Conservation (phyloP, 1,284 basidiomycete genomes). For the Sanghuangporus weigelae region DNA sequence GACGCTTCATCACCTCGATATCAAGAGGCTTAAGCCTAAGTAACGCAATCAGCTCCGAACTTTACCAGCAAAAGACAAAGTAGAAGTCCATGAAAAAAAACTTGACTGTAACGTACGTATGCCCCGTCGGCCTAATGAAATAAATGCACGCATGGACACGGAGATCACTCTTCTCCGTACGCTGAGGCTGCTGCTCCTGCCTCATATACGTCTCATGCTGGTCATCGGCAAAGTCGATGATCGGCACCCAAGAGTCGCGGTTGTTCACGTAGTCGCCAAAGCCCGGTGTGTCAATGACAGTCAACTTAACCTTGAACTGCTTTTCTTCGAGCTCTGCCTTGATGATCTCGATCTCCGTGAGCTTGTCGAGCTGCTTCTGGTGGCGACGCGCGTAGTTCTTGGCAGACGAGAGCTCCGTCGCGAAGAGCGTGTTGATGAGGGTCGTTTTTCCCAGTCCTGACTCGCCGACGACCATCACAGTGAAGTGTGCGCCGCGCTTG, state of each 20-base stretch:
- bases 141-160: slow-evolving; percentile 97
- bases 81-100: slow-evolving; percentile 20
- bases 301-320: slow-evolving; percentile 98
- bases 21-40: slow-evolving; percentile 91
- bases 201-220: slow-evolving; percentile 99
- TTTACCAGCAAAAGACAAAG: not conserved
- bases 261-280: slow-evolving; percentile 99
- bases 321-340: slow-evolving; percentile 98
- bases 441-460: slow-evolving; percentile 94
- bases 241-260: slow-evolving; percentile 96
- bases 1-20: slow-evolving; percentile 98
- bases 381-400: slow-evolving; percentile 93
- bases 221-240: slow-evolving; percentile 99
- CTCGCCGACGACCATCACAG: slow-evolving; percentile 99
- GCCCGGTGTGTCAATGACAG: slow-evolving; percentile 97
- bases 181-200: slow-evolving; percentile 97
- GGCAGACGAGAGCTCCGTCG: slow-evolving; percentile 88
- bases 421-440: slow-evolving; percentile 98
- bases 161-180: slow-evolving; percentile 90
- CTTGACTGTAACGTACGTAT: slow-evolving; percentile 64
- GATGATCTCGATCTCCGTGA: slow-evolving; percentile 96
- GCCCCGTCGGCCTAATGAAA: slow-evolving; percentile 95
- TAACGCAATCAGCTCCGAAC: slow-evolving; percentile 8
- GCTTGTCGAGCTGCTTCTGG: slow-evolving; percentile 97
- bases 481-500: slow-evolving; percentile 96